Evolutionary conservation across 176 grass and related monocot genomes (phyloP).

Genomic region (Hsuehochloa calcarea): DNA sequence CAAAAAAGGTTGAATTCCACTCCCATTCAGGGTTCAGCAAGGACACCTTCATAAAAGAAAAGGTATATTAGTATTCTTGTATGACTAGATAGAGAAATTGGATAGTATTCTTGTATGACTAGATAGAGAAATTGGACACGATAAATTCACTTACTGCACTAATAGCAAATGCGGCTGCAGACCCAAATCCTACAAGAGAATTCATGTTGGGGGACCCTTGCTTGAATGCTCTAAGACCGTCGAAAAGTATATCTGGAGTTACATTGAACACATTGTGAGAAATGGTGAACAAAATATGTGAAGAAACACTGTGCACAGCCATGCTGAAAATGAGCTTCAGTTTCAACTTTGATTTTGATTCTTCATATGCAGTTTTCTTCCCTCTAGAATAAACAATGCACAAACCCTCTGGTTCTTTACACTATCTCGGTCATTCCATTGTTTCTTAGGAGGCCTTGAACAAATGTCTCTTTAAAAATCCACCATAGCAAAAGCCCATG

Average conservation of each 20-base stretch:
- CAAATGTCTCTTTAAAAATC: background rate
- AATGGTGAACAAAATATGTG: conserved; percentile 13
- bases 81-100: conserved; percentile 22
- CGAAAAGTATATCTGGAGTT: conserved; percentile 84
- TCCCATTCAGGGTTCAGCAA: conserved; percentile 81
- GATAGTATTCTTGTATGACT: conserved; percentile 19
- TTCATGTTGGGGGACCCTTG: conserved; percentile 98
- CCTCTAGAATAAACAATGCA: background rate
- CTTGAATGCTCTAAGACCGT: conserved; percentile 84
- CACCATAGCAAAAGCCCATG: background rate
- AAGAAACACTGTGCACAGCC: background rate
- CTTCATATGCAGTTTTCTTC: background rate
- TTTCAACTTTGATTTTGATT: background rate
- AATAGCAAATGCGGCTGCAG: conserved; percentile 83
- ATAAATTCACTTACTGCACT: conserved; percentile 73
- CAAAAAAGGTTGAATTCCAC: conserved; percentile 97
- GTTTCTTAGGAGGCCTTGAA: background rate
- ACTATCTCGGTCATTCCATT: background rate
- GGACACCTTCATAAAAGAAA: conserved; percentile 60
- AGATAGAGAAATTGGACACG: conserved; percentile 8
- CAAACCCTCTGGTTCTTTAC: background rate
- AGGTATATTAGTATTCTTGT: conserved; percentile 18
- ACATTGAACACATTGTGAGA: conserved; percentile 25
- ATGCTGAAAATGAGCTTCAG: background rate
- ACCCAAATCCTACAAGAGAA: conserved; percentile 94